Percentiles rank a stretch among this genome's conserved stretches.
These are phyloP conservation scores for Dendrobium officinale DNA, from an alignment of 106 monocot genomes.

Conservation along the genomic window DNA sequence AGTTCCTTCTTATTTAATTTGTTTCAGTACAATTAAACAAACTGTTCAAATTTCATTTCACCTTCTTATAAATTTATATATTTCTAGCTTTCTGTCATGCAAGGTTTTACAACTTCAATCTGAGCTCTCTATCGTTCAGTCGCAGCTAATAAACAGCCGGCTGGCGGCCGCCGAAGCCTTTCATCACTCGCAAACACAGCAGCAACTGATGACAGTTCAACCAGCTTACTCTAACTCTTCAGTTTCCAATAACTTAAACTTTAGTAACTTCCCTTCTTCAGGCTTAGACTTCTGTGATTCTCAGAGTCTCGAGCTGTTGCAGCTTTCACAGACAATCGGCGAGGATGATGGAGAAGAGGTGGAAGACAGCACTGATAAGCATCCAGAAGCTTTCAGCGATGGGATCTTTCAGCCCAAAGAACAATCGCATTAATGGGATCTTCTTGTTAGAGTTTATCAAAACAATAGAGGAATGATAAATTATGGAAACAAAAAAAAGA, in stretches of 20 bases:
- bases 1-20: too few relatives aligned
- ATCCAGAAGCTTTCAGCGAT: conserved; percentile 10
- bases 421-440: not conserved
- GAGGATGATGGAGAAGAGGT: conserved; percentile 17
- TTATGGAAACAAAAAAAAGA: too few relatives aligned
- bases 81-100: not conserved
- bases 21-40: too few relatives aligned
- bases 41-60: not conserved
- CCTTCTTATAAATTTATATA: not conserved
- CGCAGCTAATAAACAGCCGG: conserved; percentile 52
- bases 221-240: conserved; percentile 42
- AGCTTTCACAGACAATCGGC: not conserved
- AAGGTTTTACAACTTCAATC: conserved; percentile 64
- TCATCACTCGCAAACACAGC: conserved; percentile 17
- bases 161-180: conserved; percentile 26
- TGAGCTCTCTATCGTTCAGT: conserved; percentile 55
- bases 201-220: conserved; percentile 6
- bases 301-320: conserved; percentile 9
- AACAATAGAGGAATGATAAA: too few relatives aligned
- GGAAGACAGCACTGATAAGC: conserved; percentile 11
- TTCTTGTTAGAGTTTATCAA: too few relatives aligned
- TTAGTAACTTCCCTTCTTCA: conserved; percentile 11
- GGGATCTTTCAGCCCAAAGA: conserved; percentile 10
- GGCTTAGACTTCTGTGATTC: conserved; percentile 22
- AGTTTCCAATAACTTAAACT: conserved; percentile 18